Percentiles rank a stretch among this genome's conserved stretches.
Conservation (phyloP, 2,329 filamentous ascomycete genomes). For the Simplicillium aogashimaense region DNA sequence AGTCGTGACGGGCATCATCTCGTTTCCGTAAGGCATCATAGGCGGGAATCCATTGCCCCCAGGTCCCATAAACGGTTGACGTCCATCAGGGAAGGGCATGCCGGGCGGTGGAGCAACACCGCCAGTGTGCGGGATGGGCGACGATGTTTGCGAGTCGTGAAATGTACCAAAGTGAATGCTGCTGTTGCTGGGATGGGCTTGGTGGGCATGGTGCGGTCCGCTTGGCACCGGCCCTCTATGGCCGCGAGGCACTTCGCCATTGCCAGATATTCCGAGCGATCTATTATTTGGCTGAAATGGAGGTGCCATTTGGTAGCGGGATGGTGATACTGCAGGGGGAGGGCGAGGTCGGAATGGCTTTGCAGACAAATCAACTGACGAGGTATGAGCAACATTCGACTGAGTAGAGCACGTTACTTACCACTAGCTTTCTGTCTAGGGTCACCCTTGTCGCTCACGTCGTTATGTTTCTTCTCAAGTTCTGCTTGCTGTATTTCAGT, state of each 20-base stretch:
- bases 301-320: constrained; percentile 32
- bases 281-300: constrained; percentile 27
- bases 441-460: not conserved
- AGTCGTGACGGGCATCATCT: constrained; percentile 21
- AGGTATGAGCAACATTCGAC: not conserved
- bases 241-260: constrained; percentile 21
- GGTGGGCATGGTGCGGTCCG: constrained; percentile 31
- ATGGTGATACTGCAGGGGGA: constrained; percentile 20
- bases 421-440: not conserved
- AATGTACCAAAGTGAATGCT: constrained; percentile 48
- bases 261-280: constrained; percentile 17
- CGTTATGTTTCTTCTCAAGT: not conserved
- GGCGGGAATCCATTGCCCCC: constrained; percentile 25
- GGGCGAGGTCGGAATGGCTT: constrained; percentile 13
- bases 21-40: constrained; percentile 24
- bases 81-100: constrained; percentile 23
- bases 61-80: constrained; percentile 21
- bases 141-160: constrained; percentile 45
- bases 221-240: constrained; percentile 22
- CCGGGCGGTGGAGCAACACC: constrained; percentile 40
- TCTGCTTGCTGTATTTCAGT: not conserved
- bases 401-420: not conserved
- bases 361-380: not conserved
- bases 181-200: constrained; percentile 42
- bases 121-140: constrained; percentile 41